Conservation (phyloP, 345 rosid species). For the Salix suchowensis region DNA sequence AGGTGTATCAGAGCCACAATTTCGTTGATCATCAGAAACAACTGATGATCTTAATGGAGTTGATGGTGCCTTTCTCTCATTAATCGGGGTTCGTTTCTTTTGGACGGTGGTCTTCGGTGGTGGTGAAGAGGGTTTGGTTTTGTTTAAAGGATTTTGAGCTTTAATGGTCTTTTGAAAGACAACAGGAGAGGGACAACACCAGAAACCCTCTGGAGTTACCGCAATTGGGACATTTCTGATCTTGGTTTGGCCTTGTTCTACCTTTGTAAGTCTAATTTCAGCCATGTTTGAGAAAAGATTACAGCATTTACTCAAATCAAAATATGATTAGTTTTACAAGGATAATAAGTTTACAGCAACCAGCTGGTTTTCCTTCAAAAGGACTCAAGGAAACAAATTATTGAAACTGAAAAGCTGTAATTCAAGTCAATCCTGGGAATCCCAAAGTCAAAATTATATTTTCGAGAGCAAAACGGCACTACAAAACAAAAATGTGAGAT, state of each 20-base stretch:
- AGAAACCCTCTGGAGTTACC: constrained; percentile 94
- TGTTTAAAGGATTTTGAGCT: constrained; percentile 56
- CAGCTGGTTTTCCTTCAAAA: background rate
- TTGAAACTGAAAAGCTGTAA: background rate
- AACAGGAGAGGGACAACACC: constrained; percentile 98
- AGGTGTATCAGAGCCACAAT: constrained; percentile 29
- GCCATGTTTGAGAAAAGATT: constrained; percentile 50
- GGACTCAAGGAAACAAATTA: background rate
- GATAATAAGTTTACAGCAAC: constrained; percentile 1
- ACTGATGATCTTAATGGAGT: constrained; percentile 48
- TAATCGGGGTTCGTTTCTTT: constrained; percentile 40
- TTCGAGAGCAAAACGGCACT: background rate
- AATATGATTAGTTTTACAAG: background rate
- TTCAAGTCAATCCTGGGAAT: background rate
- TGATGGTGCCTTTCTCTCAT: constrained; percentile 54
- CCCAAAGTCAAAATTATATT: background rate
- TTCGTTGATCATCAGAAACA: constrained; percentile 48
- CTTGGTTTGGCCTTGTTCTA: constrained; percentile 80
- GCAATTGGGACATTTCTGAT: constrained; percentile 90
- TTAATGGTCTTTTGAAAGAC: constrained; percentile 81
- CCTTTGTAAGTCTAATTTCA: constrained; percentile 65
- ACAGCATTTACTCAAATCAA: constrained; percentile 29
- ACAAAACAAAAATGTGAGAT: background rate
- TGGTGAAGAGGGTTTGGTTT: constrained; percentile 59
- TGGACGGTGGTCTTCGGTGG: constrained; percentile 47